A percentile compares a stretch with the other conserved stretches of the same genome.
Evolutionary conservation across 148 eudicot species (phyloP).

Genomic region (Vaccinium darrowii): DNA sequence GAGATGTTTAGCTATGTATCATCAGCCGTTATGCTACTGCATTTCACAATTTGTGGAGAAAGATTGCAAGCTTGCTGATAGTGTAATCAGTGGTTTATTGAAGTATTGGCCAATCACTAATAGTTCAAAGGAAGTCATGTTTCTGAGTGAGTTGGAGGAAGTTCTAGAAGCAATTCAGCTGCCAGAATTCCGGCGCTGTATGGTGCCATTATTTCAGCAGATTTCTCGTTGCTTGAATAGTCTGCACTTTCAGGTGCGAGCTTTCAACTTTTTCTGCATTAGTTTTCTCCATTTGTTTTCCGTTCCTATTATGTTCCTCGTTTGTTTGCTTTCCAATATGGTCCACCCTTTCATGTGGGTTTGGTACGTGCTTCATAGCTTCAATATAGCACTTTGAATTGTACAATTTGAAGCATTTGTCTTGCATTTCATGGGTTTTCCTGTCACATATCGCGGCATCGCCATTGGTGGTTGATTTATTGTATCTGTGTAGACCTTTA

Average conservation of each 20-base stretch:
- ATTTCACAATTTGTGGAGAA: slow-evolving; percentile 78
- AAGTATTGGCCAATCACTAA: slow-evolving; percentile 82
- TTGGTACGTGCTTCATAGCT: background rate
- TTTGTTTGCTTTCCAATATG: background rate
- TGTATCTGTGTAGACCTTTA: background rate
- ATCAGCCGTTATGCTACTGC: slow-evolving; percentile 71
- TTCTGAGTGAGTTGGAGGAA: slow-evolving; percentile 71
- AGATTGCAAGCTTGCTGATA: slow-evolving; percentile 79
- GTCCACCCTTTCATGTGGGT: background rate
- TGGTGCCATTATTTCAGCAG: slow-evolving; percentile 66
- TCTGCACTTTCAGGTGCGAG: slow-evolving; percentile 63
- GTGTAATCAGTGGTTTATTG: slow-evolving; percentile 63
- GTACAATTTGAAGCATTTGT: background rate
- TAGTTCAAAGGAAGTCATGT: slow-evolving; percentile 77
- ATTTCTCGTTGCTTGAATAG: slow-evolving; percentile 68
- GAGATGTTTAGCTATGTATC: slow-evolving; percentile 68
- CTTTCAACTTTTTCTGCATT: slow-evolving; percentile 6
- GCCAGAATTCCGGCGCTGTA: slow-evolving; percentile 70
- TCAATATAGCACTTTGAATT: background rate
- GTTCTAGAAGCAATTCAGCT: slow-evolving; percentile 70
- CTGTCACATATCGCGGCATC: background rate
- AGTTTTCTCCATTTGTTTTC: background rate
- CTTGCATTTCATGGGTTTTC: background rate
- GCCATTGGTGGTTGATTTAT: background rate
- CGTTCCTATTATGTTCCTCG: background rate